Evolutionary conservation across 2,329 filamentous ascomycete species (phyloP).

Genomic region (Aspergillus sp.): DNA sequence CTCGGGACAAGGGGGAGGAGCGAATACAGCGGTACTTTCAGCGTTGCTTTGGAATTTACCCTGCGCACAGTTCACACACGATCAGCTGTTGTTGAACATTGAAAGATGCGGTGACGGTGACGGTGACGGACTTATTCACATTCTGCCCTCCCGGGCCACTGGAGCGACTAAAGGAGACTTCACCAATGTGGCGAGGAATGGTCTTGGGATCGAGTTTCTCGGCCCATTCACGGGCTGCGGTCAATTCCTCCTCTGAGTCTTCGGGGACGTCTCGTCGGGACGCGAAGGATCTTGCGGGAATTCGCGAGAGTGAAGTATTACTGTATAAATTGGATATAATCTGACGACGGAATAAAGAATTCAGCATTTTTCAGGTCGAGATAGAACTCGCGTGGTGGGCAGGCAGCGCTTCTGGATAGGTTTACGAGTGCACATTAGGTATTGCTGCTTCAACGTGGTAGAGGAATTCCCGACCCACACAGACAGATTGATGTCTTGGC

Average conservation of each 20-base stretch:
- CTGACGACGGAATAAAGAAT: too few species aligned
- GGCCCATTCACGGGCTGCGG: constrained; percentile 54
- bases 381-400: too few species aligned
- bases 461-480: too few species aligned
- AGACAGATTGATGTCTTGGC: too few species aligned
- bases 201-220: constrained; percentile 48
- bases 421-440: too few species aligned
- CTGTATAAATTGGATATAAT: too few species aligned
- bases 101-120: background rate
- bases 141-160: constrained; percentile 64
- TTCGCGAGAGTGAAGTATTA: too few species aligned
- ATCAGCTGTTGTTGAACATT: background rate
- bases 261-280: constrained; percentile 16
- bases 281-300: constrained; percentile 20
- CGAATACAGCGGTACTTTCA: constrained; percentile 50
- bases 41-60: constrained; percentile 63
- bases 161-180: constrained; percentile 59
- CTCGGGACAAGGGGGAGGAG: constrained; percentile 52
- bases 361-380: too few species aligned
- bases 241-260: constrained; percentile 26
- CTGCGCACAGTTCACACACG: constrained; percentile 30
- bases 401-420: too few species aligned
- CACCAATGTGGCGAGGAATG: constrained; percentile 53
- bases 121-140: constrained; percentile 58
- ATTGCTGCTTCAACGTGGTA: too few species aligned